Base-by-base conservation (phyloP, 768 basidiomycete species). In the Leccinum rimulosum region DNA sequence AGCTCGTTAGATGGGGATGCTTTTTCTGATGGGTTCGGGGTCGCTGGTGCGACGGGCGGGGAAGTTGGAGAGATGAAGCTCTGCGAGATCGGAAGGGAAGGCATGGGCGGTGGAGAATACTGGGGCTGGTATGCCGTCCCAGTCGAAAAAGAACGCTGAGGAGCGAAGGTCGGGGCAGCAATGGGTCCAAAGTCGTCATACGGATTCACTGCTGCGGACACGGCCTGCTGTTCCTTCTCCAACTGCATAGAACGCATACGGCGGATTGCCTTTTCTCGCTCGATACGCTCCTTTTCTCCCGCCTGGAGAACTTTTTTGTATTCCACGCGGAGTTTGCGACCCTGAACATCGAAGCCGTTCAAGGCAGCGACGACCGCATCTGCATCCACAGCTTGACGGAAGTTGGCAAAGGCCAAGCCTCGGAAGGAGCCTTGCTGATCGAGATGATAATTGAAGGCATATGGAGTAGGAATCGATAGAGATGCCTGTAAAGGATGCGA, bases 281-380 rank as follows among this genome's bases (percentile, higher is more conserved):
- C 97, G 70, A 98, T 99, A 58, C 93, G 86, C 70, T 99, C 97
- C 77, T 99, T 99, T 76, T 99, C 97, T 52, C 96, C 95, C 4
- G 95, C 95, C 73, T 98, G 95, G n/a, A 99, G 78, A 8, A 98
- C 96, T 76, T 98, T 98, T 80, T 99, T 99, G 80, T 98, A 98
- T 76, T 99, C 97, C 57, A 98, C 96, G 47, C 97, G 90, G 53
- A 99, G 81, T 75, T 98, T 98, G 67, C 97, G 91, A 25, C 97
- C 97, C 68, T 94, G 91, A 35, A 97, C 91, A 66, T 95, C 94
- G 71, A 93, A 95, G 11, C 96, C 96, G 67, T 98, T 98, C 68
- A 99, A 78, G 45, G 97, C 97, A 40, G 84, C 95, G 5, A 98
- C 96, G 56, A 96, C 95, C 15, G 94, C 91, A 67, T 96, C 95